Evolutionary conservation across 305 asterid species (phyloP), one percentile per base, ranked within the genome.

Genomic region (Ilex paraguariensis): DNA sequence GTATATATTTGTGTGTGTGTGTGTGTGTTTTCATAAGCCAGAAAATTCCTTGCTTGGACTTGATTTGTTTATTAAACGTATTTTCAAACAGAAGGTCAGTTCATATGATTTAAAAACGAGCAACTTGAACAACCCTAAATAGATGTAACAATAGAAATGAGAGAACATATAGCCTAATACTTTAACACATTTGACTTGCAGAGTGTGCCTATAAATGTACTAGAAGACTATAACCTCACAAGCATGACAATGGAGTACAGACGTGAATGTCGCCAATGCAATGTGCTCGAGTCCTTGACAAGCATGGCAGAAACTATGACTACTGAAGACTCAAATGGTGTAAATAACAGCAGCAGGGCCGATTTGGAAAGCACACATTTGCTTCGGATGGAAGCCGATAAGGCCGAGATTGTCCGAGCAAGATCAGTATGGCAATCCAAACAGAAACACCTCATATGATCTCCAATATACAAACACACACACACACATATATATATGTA

Each of bases 211-310:
- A 73, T 74, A 42, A 73, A 82, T 39, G 81, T 88, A 31, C 79
- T 88, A 15, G 82, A 85, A 77, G 84, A 79, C 32, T 82, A 76
- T 61, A 70, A 82, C 61, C 69, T 88, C 62, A 76, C 66, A 55
- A 82, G 84, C 65, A 77, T 88, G 82, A 88, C 94, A 6, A 40
- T 88, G 40, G 96, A 88, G 73, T 88, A 88, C 42, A 60, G 96
- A 59, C 85, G 94, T 0, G 96, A 88, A 73, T 88, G 96, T 44
- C 79, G 76, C 13, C 86, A 73, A 48, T 72, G 79, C 49, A 80
- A 82, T 59, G 91, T 88, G 30, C 70, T 88, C 13, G 84, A 88
- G 31, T 87, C 93, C 51, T 65, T 85, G 67, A 87, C 93, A 54
- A 78, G 63, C 64, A 70, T 75, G 44, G 74, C 69, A 68, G 54